These are phyloP conservation scores for Luzula sylvatica DNA, from an alignment of 176 grass and related monocot species.

Conservation along the genomic window DNA sequence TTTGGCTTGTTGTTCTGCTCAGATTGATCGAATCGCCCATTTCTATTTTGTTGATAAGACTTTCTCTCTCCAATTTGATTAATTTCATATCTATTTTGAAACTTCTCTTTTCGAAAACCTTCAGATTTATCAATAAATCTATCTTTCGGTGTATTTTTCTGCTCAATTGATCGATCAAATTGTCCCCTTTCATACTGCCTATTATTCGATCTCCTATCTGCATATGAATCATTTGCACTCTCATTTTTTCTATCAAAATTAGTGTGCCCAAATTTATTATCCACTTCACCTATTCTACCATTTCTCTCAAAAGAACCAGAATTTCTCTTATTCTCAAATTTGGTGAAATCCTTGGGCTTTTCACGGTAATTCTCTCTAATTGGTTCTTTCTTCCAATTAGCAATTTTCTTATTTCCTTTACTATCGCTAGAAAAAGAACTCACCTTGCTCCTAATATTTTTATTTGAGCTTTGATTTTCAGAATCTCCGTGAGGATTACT, in stretches of 20 bases:
- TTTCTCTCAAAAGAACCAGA: background rate
- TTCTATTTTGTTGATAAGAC: background rate
- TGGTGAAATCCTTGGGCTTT: constrained; percentile 2
- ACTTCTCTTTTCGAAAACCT: background rate
- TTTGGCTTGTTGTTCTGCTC: constrained; percentile 10
- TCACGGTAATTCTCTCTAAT: constrained; percentile 23
- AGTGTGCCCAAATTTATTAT: constrained; percentile 9
- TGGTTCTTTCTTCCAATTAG: constrained; percentile 23
- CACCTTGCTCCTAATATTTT: constrained; percentile 10
- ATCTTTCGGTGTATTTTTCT: constrained; percentile 1
- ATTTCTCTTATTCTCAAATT: constrained; percentile 20
- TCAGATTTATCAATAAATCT: background rate
- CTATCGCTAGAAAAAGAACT: background rate
- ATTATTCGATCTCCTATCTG: constrained; percentile 17
- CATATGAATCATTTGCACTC: constrained; percentile 18
- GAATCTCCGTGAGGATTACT: constrained; percentile 30
- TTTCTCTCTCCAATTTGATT: background rate
- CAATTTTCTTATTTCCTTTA: constrained; percentile 14
- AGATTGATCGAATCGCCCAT: background rate
- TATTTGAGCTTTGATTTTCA: constrained; percentile 23
- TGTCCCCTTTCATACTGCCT: background rate
- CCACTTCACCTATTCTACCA: background rate
- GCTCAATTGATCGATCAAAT: background rate
- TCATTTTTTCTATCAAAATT: background rate
- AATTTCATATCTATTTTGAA: background rate